These are phyloP conservation scores for Mixia osmundae DNA, from an alignment of 1,284 basidiomycete genomes.

Conservation along the genomic window DNA sequence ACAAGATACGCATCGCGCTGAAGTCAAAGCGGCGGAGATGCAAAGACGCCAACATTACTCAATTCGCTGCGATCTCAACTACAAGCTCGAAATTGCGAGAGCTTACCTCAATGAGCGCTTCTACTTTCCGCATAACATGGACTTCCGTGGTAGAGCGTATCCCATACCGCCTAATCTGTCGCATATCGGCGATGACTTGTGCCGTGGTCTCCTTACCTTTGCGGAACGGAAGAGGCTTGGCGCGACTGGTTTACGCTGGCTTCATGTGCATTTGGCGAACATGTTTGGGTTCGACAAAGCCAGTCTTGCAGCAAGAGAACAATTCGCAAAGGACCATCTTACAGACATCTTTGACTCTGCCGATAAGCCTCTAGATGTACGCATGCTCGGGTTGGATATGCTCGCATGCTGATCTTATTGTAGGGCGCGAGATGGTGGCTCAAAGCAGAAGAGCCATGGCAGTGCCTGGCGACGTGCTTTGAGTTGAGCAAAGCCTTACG, in stretches of 20 bases:
- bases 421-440: conserved; percentile 10
- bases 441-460: conserved; percentile 87
- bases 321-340: conserved; percentile 49
- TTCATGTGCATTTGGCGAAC: conserved; percentile 84
- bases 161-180: conserved; percentile 89
- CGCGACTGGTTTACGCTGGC: conserved; percentile 50
- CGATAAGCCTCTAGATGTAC: conserved; percentile 51
- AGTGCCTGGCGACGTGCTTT: conserved; percentile 76
- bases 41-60: conserved; percentile 50
- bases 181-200: conserved; percentile 88
- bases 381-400: no score
- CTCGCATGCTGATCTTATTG: not conserved
- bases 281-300: conserved; percentile 88
- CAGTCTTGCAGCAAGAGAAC: conserved; percentile 68
- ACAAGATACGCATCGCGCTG: conserved; percentile 25
- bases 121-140: conserved; percentile 90
- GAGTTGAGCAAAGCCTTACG: conserved; percentile 59
- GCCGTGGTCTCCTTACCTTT: conserved; percentile 69
- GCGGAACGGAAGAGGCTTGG: conserved; percentile 59
- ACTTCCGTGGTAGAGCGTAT: conserved; percentile 94
- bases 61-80: conserved; percentile 79
- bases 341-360: conserved; percentile 65
- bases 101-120: conserved; percentile 68
- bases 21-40: conserved; percentile 40
- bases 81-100: conserved; percentile 89